phyloP scores from a whole-genome alignment of 345 rosid genomes.

The Eucalyptus sp. region DNA sequence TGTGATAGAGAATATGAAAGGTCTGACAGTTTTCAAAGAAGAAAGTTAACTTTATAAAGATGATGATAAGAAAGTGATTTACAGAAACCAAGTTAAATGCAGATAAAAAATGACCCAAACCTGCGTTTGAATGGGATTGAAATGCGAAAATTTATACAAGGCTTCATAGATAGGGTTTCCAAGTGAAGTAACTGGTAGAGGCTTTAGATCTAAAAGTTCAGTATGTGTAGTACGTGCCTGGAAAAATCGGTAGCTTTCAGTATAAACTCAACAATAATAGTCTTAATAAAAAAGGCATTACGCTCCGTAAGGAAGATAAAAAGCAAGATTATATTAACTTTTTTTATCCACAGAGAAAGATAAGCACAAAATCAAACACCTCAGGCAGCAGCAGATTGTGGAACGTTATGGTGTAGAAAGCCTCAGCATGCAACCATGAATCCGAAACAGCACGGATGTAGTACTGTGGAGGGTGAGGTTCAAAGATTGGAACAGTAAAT shows the following conservation, averaged over 20 bases:
- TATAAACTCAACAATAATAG: background rate
- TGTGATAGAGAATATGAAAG: slow-evolving; percentile 84
- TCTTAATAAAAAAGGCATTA: background rate
- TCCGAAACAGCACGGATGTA: slow-evolving; percentile 94
- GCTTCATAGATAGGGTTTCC: slow-evolving; percentile 56
- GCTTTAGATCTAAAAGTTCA: slow-evolving; percentile 89
- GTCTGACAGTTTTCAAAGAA: slow-evolving; percentile 23
- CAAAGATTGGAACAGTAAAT: slow-evolving; percentile 93
- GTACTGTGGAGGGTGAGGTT: slow-evolving; percentile 97
- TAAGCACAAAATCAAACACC: slow-evolving; percentile 24
- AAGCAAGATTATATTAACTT: background rate
- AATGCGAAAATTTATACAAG: slow-evolving; percentile 88
- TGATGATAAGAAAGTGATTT: background rate
- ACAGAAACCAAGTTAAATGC: background rate
- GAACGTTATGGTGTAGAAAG: slow-evolving; percentile 86
- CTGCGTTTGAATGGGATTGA: slow-evolving; percentile 98
- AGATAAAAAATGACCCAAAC: slow-evolving; percentile 17
- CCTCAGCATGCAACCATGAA: slow-evolving; percentile 96
- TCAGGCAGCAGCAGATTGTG: slow-evolving; percentile 80
- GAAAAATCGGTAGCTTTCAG: slow-evolving; percentile 5
- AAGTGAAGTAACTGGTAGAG: slow-evolving; percentile 88
- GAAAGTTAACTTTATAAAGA: background rate
- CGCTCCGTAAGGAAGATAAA: background rate
- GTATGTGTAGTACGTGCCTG: slow-evolving; percentile 83
- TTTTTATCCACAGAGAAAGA: background rate